Base-by-base conservation (phyloP, 805 yeast species). In the Lipomyces japonicus region DNA sequence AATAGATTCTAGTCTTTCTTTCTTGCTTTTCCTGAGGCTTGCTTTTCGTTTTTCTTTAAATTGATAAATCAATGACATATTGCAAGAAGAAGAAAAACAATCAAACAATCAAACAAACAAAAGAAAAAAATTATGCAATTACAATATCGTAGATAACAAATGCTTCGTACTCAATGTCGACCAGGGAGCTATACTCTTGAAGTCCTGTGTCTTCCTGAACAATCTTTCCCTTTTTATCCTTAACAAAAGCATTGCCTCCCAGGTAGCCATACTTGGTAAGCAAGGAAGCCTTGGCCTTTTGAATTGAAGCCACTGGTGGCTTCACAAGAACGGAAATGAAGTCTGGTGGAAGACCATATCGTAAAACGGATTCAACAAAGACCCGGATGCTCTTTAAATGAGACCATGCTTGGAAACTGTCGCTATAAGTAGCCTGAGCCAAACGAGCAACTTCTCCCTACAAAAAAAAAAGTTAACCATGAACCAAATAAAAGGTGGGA, bases 281-380 rank as follows among this genome's bases (percentile, higher is more conserved):
- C 55, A 93, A 75, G 58, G 83, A 86, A 51, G 76, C 71, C 69
- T 84, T 89, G 39, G 89, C 81, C 68, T 76, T 79, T 26, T 70
- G 72, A 21, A 76, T 59, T 24, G 68, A 65, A 58, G 73, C 73
- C 36, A 74, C 64, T 19, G 72, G 67, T 59, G 73, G 71, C 37
- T 48, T 50, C 42, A 75, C 68, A 30, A 75, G 62, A 37, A 71
- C 73, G 12, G 78, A 72, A 64, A 80, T 78, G 68, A 91, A 93
- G 62, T 84, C 84, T 26, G 97, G 97, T 31, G 98, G 99, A 58
- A 93, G 77, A 0, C 99, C 99, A 68, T 93, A 93, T 70, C 99
- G 82, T 67, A 93, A 76, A 14, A 93, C 96, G 44, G 89, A 79
- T 71, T 93, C 99, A 34, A 91, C 96, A 68, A 85, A 93, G 18